A percentile compares a stretch with the other conserved stretches of the same genome.
These are phyloP conservation scores for Camellia japonica DNA, from an alignment of 148 eudicot species.

Conservation along the genomic window DNA sequence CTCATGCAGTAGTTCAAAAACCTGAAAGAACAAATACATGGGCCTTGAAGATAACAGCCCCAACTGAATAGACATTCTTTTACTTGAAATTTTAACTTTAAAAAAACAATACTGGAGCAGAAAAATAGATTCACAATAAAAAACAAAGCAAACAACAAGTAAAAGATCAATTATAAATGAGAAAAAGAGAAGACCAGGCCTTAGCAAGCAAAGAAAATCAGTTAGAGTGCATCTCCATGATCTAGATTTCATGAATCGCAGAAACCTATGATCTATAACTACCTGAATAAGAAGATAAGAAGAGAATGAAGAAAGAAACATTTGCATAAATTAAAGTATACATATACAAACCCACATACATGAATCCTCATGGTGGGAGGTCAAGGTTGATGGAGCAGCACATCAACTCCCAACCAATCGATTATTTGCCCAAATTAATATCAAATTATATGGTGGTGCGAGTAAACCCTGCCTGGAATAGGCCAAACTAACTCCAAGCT, in stretches of 20 bases:
- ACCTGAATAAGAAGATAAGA: not conserved
- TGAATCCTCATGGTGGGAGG: not conserved
- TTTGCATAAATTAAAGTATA: not conserved
- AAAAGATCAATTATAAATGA: not conserved
- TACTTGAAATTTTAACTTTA: not conserved
- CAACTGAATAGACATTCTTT: not conserved
- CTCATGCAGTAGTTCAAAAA: conserved; percentile 81
- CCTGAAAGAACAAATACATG: conserved; percentile 37
- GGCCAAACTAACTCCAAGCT: not conserved
- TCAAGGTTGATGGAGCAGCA: not conserved
- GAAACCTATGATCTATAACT: not conserved
- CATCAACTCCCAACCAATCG: not conserved
- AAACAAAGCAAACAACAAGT: not conserved
- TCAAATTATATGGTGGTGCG: not conserved
- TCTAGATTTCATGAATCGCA: not conserved
- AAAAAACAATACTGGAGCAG: not conserved
- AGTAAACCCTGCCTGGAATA: not conserved
- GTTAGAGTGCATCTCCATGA: not conserved
- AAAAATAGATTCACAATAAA: not conserved
- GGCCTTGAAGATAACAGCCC: not conserved
- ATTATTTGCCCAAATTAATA: not conserved
- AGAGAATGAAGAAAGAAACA: not conserved
- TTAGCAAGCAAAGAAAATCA: not conserved
- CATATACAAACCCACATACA: not conserved
- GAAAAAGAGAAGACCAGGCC: not conserved